Conservation (phyloP, 1,284 basidiomycete genomes). For the Boletus coffeatus region DNA sequence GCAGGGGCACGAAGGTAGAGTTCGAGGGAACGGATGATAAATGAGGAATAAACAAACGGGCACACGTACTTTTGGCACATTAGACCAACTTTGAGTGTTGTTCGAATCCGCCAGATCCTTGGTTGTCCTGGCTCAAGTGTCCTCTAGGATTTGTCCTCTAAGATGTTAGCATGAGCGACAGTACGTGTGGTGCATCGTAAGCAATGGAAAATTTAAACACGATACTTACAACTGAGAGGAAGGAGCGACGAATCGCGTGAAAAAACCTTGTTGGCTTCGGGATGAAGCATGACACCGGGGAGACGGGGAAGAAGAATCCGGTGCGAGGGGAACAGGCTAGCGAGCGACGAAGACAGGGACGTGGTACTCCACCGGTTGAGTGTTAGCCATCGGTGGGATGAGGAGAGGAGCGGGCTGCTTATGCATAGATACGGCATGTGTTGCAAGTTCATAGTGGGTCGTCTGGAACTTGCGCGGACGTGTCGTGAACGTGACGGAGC, state of each 20-base stretch:
- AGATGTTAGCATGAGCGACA: conserved; percentile 2
- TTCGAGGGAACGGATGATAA: conserved; percentile 5
- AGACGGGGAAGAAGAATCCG: conserved; percentile 28
- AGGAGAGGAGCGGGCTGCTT: neutral
- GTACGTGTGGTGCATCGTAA: conserved; percentile 12
- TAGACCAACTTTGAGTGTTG: conserved; percentile 56
- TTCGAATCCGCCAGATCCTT: conserved; percentile 65
- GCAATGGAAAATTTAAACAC: conserved; percentile 13
- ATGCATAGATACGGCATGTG: neutral
- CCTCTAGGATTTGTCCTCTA: conserved; percentile 55
- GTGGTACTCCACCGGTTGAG: neutral
- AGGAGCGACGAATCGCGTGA: conserved; percentile 61
- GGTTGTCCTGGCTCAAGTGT: conserved; percentile 77
- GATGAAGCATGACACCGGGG: conserved; percentile 53
- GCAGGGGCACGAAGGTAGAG: conserved; percentile 6
- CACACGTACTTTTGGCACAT: conserved; percentile 65
- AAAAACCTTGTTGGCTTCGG: conserved; percentile 66
- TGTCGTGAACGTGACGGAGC: neutral
- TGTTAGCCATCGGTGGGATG: neutral
- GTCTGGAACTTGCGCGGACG: neutral
- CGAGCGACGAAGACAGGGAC: conserved; percentile 1
- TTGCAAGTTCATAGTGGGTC: neutral
- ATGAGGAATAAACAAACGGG: conserved; percentile 8
- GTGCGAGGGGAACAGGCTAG: neutral
- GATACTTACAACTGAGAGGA: conserved; percentile 62